phyloP scores from a whole-genome alignment of 768 basidiomycete species.

The Holtermanniella nyarrowii region DNA sequence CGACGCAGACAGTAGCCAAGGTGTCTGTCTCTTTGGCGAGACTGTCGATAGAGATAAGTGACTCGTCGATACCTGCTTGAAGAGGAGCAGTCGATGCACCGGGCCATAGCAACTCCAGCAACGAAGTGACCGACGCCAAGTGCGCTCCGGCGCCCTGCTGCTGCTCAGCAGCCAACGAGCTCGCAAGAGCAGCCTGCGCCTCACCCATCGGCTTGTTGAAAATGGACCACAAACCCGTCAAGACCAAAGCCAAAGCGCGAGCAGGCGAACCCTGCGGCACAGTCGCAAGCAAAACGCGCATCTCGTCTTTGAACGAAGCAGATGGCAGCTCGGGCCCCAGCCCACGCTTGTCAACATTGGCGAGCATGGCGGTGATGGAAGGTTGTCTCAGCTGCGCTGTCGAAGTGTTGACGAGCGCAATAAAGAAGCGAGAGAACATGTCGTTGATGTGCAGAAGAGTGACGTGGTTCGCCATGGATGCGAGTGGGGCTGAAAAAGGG shows the following conservation, averaged over 20 bases:
- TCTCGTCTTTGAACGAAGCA: constrained; percentile 29
- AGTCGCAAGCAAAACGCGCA: constrained; percentile 19
- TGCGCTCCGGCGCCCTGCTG: constrained; percentile 14
- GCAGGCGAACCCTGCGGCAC: constrained; percentile 26
- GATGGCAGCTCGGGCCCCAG: constrained; percentile 11
- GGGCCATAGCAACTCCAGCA: constrained; percentile 30
- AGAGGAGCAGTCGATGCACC: constrained; percentile 8
- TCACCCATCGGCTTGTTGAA: constrained; percentile 23
- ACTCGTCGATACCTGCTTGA: too few relatives aligned
- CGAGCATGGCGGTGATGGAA: constrained; percentile 13
- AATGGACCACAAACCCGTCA: constrained; percentile 37
- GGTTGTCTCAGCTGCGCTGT: constrained; percentile 6
- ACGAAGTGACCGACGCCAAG: constrained; percentile 24
- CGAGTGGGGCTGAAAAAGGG: constrained; percentile 21
- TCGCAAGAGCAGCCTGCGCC: constrained; percentile 28
- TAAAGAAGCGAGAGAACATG: constrained; percentile 29
- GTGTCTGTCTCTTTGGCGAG: constrained; percentile 32
- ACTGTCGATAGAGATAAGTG: neutral
- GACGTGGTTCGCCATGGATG: constrained; percentile 35
- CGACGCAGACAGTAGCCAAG: constrained; percentile 34
- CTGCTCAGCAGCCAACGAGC: constrained; percentile 33
- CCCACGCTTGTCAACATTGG: constrained; percentile 14
- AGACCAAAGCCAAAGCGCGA: constrained; percentile 34
- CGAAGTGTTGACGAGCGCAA: constrained; percentile 29
- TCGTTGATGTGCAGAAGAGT: constrained; percentile 33